Percentiles rank a stretch among this genome's conserved stretches.
phyloP scores from a whole-genome alignment of 306 rosid species.

The Pachyrhizus erosus region DNA sequence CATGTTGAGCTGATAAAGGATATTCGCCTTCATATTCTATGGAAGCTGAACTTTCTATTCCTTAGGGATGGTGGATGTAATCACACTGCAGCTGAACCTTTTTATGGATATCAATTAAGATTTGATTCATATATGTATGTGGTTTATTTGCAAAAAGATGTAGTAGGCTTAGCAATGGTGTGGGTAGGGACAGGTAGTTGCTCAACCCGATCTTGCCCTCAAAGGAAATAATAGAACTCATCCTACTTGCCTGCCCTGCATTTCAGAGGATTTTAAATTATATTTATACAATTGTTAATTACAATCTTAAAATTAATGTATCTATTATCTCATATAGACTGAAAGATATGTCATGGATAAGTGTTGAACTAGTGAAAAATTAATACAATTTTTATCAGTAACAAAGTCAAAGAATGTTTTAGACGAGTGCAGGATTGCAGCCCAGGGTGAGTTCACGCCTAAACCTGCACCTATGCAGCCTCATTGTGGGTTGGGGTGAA shows the following conservation, averaged over 20 bases:
- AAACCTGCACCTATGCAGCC: slow-evolving; percentile 10
- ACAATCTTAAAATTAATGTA: background rate
- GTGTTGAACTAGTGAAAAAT: slow-evolving; percentile 14
- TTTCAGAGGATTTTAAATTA: background rate
- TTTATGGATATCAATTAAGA: slow-evolving; percentile 11
- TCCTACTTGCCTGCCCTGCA: background rate
- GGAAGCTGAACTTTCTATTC: slow-evolving; percentile 2
- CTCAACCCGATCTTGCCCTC: background rate
- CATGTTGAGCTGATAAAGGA: slow-evolving; percentile 26
- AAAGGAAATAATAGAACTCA: background rate
- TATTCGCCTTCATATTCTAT: background rate
- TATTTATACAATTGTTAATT: background rate
- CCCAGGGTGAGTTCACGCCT: background rate
- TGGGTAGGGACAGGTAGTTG: background rate
- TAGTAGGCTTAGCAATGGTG: background rate
- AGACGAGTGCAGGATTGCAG: background rate
- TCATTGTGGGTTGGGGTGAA: too few species aligned
- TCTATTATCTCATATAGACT: background rate
- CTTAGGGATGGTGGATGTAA: background rate
- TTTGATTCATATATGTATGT: background rate
- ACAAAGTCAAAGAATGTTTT: background rate
- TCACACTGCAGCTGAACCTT: slow-evolving; percentile 9
- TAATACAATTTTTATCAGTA: background rate
- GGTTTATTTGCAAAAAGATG: slow-evolving; percentile 26
- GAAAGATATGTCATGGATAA: background rate